phyloP scores from a whole-genome alignment of 2,329 filamentous ascomycete species.

The Diaporthe sp. region DNA sequence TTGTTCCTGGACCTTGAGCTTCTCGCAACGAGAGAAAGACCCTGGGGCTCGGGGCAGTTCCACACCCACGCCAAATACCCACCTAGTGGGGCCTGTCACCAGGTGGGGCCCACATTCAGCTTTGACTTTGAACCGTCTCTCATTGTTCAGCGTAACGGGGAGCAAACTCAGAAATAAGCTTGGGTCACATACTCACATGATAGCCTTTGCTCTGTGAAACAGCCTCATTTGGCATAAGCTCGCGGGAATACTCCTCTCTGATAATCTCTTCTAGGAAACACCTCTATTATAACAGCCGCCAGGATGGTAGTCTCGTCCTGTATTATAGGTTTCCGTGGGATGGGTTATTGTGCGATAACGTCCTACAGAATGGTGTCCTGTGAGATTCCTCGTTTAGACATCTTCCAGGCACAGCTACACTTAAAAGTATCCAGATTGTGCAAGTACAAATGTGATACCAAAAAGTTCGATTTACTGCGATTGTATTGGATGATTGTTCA shows the following conservation, averaged over 20 bases:
- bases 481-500: background rate
- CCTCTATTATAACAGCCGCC: background rate
- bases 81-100: conserved; percentile 7
- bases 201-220: background rate
- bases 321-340: no score
- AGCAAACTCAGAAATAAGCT: background rate
- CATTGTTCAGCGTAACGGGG: background rate
- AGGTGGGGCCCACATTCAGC: background rate
- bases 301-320: background rate
- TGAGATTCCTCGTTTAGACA: background rate
- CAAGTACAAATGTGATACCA: background rate
- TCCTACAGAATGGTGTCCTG: background rate
- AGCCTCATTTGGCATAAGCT: background rate
- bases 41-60: background rate
- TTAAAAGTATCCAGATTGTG: background rate
- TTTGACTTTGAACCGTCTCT: background rate
- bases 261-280: background rate
- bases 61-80: background rate
- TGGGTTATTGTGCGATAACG: background rate
- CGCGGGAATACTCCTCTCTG: background rate
- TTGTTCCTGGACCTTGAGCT: conserved; percentile 77
- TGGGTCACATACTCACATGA: background rate
- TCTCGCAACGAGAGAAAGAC: background rate
- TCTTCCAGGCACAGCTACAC: background rate
- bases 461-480: background rate